Conservation (phyloP, 805 yeast species). For the Kregervanrija delftensis region DNA sequence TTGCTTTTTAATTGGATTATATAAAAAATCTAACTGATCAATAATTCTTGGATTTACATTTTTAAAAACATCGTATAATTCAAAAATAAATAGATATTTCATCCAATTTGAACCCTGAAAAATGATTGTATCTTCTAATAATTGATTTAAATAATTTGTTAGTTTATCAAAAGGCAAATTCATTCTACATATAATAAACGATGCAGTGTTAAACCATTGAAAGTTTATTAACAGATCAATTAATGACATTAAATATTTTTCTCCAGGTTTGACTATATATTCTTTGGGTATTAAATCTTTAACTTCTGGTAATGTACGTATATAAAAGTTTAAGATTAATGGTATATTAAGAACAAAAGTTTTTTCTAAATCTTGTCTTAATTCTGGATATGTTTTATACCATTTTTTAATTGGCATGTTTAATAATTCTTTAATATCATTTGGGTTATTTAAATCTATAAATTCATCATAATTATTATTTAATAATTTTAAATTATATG, state of each 20-base stretch:
- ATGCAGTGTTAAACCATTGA: slow-evolving; percentile 11
- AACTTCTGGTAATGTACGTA: slow-evolving; percentile 5
- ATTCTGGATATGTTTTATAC: slow-evolving; percentile 1
- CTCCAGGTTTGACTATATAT: neutral
- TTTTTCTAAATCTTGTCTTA: neutral
- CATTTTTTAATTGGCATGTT: neutral
- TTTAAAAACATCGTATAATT: slow-evolving; percentile 4
- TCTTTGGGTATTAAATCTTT: neutral
- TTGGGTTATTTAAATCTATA: slow-evolving; percentile 1
- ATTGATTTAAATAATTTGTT: slow-evolving; percentile 3
- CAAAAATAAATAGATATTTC: slow-evolving; percentile 7
- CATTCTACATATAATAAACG: slow-evolving; percentile 7
- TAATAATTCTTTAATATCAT: slow-evolving; percentile 1
- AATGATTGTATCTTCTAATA: slow-evolving; percentile 4
- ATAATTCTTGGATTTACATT: slow-evolving; percentile 7
- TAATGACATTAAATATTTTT: neutral
- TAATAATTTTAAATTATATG: neutral
- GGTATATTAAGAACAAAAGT: slow-evolving; percentile 1
- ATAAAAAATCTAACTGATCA: slow-evolving; percentile 9
- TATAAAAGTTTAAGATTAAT: slow-evolving; percentile 3
- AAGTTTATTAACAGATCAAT: neutral
- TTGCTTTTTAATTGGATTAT: neutral
- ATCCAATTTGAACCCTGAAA: slow-evolving; percentile 8
- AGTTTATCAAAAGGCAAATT: slow-evolving; percentile 6
- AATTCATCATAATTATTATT: slow-evolving; percentile 5